phyloP scores from a whole-genome alignment of 2,329 filamentous ascomycete species.

The Phyllosticta paracitricarpa region DNA sequence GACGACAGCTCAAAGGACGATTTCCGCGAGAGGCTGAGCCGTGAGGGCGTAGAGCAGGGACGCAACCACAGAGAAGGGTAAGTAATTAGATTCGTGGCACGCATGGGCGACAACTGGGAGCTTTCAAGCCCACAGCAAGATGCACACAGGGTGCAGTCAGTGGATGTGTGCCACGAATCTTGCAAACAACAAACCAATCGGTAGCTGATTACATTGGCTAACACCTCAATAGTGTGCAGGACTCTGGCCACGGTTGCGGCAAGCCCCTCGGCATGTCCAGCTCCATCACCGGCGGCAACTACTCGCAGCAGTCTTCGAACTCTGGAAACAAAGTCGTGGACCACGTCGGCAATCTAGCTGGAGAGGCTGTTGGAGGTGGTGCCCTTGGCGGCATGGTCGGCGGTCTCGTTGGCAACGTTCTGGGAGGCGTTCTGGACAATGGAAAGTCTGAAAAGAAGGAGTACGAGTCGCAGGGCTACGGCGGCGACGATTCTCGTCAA shows the following conservation, averaged over 20 bases:
- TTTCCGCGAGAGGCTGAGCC: slow-evolving; percentile 65
- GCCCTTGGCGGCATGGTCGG: slow-evolving; percentile 62
- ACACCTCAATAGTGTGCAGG: slow-evolving; percentile 43
- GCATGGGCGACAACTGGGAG: no score
- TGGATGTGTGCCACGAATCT: no score
- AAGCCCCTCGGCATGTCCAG: slow-evolving; percentile 60
- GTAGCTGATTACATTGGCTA: no score
- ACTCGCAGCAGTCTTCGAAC: slow-evolving; percentile 24
- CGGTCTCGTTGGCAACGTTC: slow-evolving; percentile 50
- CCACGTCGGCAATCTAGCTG: slow-evolving; percentile 42
- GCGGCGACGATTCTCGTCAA: slow-evolving; percentile 51
- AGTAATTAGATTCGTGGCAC: no score
- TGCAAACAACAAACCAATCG: no score
- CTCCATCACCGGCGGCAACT: slow-evolving; percentile 34
- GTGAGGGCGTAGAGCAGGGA: slow-evolving; percentile 64
- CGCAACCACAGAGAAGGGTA: slow-evolving; percentile 74
- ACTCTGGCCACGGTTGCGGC: slow-evolving; percentile 77
- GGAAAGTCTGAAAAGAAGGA: slow-evolving; percentile 43
- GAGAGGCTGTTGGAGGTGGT: slow-evolving; percentile 53
- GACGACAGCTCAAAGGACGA: slow-evolving; percentile 51
- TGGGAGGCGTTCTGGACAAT: slow-evolving; percentile 49
- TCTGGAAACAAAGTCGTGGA: slow-evolving; percentile 19
- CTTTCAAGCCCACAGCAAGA: no score
- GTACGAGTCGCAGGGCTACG: slow-evolving; percentile 44
- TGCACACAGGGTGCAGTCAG: no score